Conservation (phyloP, 805 yeast genomes). For the Kluyveromyces starmeri region DNA sequence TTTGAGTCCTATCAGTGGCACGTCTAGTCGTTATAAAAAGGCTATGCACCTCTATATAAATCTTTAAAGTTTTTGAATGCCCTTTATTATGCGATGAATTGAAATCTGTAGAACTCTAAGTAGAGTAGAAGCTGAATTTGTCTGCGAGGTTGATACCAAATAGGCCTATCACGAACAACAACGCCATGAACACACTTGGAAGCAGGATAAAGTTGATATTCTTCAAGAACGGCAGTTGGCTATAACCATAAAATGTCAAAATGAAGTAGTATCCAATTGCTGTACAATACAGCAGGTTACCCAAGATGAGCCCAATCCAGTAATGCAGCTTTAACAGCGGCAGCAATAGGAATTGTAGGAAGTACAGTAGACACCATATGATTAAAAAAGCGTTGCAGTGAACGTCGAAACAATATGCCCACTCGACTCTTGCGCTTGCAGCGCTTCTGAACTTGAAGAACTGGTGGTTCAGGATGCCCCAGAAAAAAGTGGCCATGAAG, state of each 20-base stretch:
- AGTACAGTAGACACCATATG: slow-evolving; percentile 68
- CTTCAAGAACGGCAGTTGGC: slow-evolving; percentile 59
- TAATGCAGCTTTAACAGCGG: slow-evolving; percentile 61
- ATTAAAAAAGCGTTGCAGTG: slow-evolving; percentile 85
- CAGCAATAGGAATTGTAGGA: slow-evolving; percentile 63
- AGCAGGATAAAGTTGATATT: slow-evolving; percentile 52
- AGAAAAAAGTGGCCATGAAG: slow-evolving; percentile 59
- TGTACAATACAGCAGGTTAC: slow-evolving; percentile 68
- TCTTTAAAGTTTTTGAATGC: too few relatives aligned
- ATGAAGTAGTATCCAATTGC: slow-evolving; percentile 70
- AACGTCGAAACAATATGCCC: slow-evolving; percentile 92
- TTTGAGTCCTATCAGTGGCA: too few relatives aligned
- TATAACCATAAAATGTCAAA: slow-evolving; percentile 83
- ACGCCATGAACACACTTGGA: slow-evolving; percentile 53
- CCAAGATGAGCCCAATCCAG: slow-evolving; percentile 62
- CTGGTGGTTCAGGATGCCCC: slow-evolving; percentile 62
- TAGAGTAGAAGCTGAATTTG: slow-evolving; percentile 28
- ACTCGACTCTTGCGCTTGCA: slow-evolving; percentile 39
- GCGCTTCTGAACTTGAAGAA: slow-evolving; percentile 36
- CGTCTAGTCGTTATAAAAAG: too few relatives aligned
- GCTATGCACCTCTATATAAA: too few relatives aligned
- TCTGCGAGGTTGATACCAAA: slow-evolving; percentile 69
- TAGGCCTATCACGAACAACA: slow-evolving; percentile 51
- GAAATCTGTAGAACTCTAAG: too few relatives aligned
- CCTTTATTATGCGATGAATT: too few relatives aligned